A percentile compares a stretch with the other conserved stretches of the same genome.
Evolutionary conservation across 2,329 filamentous ascomycete species (phyloP).

Genomic region (Grosmannia serpens): DNA sequence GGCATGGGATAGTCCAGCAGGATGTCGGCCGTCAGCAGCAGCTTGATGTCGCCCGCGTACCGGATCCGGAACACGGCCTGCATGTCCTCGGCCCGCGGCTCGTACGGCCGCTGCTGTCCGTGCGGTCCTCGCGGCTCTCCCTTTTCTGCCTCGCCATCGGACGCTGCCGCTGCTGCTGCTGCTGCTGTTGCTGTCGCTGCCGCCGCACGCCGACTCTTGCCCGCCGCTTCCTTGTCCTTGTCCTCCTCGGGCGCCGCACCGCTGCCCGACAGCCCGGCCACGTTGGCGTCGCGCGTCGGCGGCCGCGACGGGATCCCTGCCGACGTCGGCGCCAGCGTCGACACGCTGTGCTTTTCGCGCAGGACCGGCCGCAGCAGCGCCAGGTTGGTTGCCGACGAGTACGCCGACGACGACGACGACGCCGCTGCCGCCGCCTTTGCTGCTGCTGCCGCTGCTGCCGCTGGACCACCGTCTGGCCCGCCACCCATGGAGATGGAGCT

Average conservation of each 20-base stretch:
- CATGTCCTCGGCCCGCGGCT: conserved; percentile 73
- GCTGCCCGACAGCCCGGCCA: conserved; percentile 4
- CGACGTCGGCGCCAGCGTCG: conserved; percentile 46
- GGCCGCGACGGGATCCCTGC: conserved; percentile 37
- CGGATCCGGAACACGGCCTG: conserved; percentile 86
- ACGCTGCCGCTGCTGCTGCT: neutral
- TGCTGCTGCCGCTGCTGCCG: conserved; percentile 9
- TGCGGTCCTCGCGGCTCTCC: conserved; percentile 2
- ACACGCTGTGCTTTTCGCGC: conserved; percentile 50
- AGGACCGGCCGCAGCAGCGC: conserved; percentile 20
- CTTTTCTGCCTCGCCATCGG: neutral
- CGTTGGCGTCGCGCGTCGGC: conserved; percentile 38
- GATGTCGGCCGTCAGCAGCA: conserved; percentile 89
- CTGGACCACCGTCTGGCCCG: conserved; percentile 11
- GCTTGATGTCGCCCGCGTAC: conserved; percentile 76
- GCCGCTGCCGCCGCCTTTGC: conserved; percentile 10
- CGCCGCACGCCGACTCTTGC: neutral
- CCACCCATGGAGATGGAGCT: conserved; percentile 20
- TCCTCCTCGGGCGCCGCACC: conserved; percentile 26
- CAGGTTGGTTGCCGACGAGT: neutral
- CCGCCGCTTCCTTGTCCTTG: conserved; percentile 16
- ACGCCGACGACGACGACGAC: conserved; percentile 5
- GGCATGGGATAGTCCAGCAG: conserved; percentile 97
- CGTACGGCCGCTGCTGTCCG: conserved; percentile 22
- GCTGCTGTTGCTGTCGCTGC: too few species aligned